Evolutionary conservation across 306 rosid species (phyloP).

Genomic region (Trifolium subterraneum): DNA sequence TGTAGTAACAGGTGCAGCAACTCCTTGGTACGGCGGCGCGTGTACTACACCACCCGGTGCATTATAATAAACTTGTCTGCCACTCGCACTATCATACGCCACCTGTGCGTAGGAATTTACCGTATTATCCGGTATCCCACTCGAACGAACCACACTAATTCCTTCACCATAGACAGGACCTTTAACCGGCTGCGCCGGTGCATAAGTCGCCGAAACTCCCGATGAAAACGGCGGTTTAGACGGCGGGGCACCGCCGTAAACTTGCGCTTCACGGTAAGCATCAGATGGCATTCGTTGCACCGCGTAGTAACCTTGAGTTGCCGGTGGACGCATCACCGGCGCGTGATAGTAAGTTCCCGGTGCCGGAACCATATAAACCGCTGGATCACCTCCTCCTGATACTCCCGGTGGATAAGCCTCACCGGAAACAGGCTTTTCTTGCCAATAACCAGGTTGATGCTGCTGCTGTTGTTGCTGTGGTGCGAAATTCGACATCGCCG

Average conservation of each 20-base stretch:
- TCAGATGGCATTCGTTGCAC: constrained; percentile 71
- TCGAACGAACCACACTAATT: constrained; percentile 48
- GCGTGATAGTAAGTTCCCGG: constrained; percentile 62
- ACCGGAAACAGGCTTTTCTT: constrained; percentile 58
- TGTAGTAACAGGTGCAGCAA: constrained; percentile 38
- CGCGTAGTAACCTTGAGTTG: constrained; percentile 68
- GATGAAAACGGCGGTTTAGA: constrained; percentile 43
- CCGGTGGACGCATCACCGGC: constrained; percentile 58
- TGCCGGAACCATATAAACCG: constrained; percentile 66
- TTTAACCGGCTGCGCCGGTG: constrained; percentile 60
- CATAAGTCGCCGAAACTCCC: constrained; percentile 38
- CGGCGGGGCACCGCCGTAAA: constrained; percentile 53
- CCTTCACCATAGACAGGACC: constrained; percentile 61
- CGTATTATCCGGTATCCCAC: constrained; percentile 45
- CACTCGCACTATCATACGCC: constrained; percentile 66
- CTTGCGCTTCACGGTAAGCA: constrained; percentile 72
- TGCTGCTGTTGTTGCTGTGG: constrained; percentile 17
- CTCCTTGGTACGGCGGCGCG: constrained; percentile 59
- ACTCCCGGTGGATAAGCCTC: constrained; percentile 56
- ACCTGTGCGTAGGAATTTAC: constrained; percentile 44
- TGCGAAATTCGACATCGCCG: constrained; percentile 41
- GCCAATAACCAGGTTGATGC: constrained; percentile 60
- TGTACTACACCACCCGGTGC: constrained; percentile 57
- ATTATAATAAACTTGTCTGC: constrained; percentile 84
- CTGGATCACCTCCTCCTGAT: constrained; percentile 57